phyloP scores from a whole-genome alignment of 164 flowering plant genomes.

The Paratinospora sagittata region DNA sequence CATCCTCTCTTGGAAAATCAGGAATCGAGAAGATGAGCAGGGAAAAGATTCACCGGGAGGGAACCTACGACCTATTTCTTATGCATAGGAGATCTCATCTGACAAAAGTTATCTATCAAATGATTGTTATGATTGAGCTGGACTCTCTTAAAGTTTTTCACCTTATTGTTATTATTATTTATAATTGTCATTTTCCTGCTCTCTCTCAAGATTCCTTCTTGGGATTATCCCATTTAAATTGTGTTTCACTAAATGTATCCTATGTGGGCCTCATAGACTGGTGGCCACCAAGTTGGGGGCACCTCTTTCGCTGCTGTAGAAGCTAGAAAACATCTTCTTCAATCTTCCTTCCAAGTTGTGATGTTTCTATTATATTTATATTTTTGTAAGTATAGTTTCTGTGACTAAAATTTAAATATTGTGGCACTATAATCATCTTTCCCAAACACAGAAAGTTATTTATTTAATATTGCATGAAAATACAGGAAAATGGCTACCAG shows the following conservation, averaged over 20 bases:
- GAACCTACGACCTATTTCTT: too few relatives aligned
- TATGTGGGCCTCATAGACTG: neutral
- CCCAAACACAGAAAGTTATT: neutral
- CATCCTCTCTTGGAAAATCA: too few relatives aligned
- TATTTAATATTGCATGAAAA: neutral
- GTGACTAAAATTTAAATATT: neutral
- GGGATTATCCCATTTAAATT: too few relatives aligned
- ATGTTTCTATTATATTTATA: neutral
- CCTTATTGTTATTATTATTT: neutral
- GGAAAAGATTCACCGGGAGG: too few relatives aligned
- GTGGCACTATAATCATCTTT: conserved; percentile 10
- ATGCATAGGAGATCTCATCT: too few relatives aligned
- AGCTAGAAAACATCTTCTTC: neutral
- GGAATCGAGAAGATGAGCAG: too few relatives aligned
- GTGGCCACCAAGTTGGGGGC: neutral
- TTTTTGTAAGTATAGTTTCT: neutral
- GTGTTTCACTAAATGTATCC: neutral
- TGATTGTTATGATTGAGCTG: neutral
- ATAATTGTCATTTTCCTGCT: neutral
- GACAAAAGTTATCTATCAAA: too few relatives aligned
- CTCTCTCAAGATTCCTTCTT: too few relatives aligned
- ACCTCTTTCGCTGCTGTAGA: neutral
- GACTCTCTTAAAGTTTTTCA: neutral
- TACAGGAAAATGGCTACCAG: conserved; percentile 98
- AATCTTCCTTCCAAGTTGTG: neutral